These are phyloP conservation scores for Ustilago bromivora DNA, from an alignment of 1,284 basidiomycete species.

Conservation along the genomic window DNA sequence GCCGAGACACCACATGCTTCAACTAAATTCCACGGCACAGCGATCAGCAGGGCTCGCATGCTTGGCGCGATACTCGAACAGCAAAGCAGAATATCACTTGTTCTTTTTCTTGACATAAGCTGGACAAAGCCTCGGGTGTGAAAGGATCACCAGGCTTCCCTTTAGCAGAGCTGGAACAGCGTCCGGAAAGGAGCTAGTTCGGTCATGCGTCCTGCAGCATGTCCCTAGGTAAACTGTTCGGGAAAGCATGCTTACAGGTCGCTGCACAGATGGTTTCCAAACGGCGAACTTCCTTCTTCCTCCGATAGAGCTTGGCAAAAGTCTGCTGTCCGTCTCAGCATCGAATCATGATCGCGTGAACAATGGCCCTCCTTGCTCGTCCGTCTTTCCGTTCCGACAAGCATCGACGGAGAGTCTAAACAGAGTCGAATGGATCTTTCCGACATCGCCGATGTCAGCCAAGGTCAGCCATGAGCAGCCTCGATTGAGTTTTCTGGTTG, in stretches of 20 bases:
- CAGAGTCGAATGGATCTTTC: not conserved
- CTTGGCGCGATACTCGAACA: not conserved
- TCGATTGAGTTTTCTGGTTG: too few species aligned
- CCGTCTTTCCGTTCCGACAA: slow-evolving; percentile 4
- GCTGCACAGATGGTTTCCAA: slow-evolving; percentile 6
- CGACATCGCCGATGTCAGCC: not conserved
- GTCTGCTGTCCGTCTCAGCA: not conserved
- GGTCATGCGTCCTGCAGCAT: not conserved
- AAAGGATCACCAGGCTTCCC: not conserved
- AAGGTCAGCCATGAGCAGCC: not conserved
- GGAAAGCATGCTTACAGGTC: slow-evolving; percentile 20
- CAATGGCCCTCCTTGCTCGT: not conserved
- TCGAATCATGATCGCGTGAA: slow-evolving; percentile 5
- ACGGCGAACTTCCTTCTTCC: slow-evolving; percentile 1
- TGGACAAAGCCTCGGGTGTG: not conserved
- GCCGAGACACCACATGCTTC: too few species aligned
- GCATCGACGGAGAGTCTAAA: not conserved
- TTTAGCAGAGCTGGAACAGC: not conserved
- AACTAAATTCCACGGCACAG: not conserved
- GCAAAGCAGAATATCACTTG: not conserved
- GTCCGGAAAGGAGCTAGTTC: not conserved
- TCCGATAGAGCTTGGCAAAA: slow-evolving; percentile 2
- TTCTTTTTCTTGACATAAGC: too few species aligned
- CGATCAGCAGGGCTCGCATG: not conserved
- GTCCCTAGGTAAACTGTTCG: not conserved